Evolutionary conservation across 2,329 filamentous ascomycete species (phyloP), one percentile per base, ranked within the genome.

Genomic region (Neofusicoccum sp.): DNA sequence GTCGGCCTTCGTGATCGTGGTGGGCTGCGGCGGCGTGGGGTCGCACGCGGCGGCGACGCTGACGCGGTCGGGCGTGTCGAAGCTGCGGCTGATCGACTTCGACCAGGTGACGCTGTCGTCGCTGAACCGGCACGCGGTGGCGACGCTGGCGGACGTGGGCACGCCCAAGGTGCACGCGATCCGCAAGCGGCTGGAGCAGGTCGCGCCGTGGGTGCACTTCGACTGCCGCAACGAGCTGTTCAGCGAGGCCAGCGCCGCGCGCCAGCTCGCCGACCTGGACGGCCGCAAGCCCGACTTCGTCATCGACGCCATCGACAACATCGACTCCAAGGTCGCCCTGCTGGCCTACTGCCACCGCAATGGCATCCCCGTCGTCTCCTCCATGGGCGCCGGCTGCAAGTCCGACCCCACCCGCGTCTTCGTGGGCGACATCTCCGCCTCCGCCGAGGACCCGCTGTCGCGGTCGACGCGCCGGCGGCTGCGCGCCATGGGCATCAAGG

Each of bases 271-370:
- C 0, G 80, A 85, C 0, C 92, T 91, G 87, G 76, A 79, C 65
- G 86, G 80, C 14, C 84, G 83, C 70, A 82, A 82, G 68, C 92
- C 93, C 1, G 89, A 93, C 68, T 99, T 88, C 70, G 86, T 99
- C n/a, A 86, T 99, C 36, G 95, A 99, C 75, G 96, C 93, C 24
- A 99, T 99, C 66, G 95, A 99, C 75, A 98, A 99, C 71, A 98
- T 99, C 64, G 91, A 96, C 56, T 96, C 91, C 58, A 99, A 99
- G 78, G 93, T 99, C 3, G 89, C 88, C 16, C 79, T 99, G 59
- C 81, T 99, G 41, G 87, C 91, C 69, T 96, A 96, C 77, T 99
- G 95, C 76, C 83, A 93, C 71, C 84, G 87, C 63, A 84, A 91
- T 70, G 80, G 83, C 1, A 79, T 98, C 28, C 88, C 86, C 0